A percentile compares a stretch with the other conserved stretches of the same genome.
phyloP scores from a whole-genome alignment of 192 early-diverging fungal genomes.

The Podila clonocystis region DNA sequence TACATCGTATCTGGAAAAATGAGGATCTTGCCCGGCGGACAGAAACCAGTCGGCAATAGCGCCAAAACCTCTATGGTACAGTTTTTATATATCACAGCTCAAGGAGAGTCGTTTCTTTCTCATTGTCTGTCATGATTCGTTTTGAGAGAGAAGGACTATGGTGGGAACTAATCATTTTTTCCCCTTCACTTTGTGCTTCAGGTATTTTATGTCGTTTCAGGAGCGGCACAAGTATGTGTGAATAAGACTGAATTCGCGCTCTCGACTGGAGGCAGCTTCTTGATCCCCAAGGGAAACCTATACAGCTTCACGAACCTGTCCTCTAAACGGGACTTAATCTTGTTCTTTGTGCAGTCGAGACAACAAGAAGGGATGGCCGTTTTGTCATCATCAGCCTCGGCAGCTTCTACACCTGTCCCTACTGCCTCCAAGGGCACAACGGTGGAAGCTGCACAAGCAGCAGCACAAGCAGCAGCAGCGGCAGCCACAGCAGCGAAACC shows the following conservation, averaged over 20 bases:
- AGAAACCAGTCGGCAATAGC: conserved; percentile 20
- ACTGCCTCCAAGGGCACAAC: background rate
- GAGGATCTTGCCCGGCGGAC: conserved; percentile 9
- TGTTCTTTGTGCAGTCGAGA: conserved; percentile 37
- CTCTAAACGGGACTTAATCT: conserved; percentile 10
- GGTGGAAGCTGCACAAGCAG: background rate
- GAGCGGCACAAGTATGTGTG: conserved; percentile 12
- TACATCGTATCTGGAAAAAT: conserved; percentile 24
- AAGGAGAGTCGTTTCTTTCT: background rate
- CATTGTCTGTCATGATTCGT: background rate
- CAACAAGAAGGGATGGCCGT: background rate
- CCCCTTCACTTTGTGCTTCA: background rate
- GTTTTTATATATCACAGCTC: no score
- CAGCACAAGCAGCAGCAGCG: background rate
- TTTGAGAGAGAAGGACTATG: no score
- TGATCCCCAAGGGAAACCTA: conserved; percentile 25
- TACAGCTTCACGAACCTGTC: conserved; percentile 30
- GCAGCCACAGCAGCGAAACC: background rate
- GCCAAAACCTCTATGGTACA: conserved; percentile 14
- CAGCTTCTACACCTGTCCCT: background rate
- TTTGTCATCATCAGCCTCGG: background rate
- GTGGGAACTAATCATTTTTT: background rate
- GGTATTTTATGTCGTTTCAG: conserved; percentile 25
- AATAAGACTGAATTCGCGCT: conserved; percentile 15
- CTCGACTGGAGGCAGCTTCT: conserved; percentile 9